Percentiles rank a stretch among this genome's conserved stretches.
Conservation (phyloP, 225 moss, liverwort and hornwort genomes). For the Rhytidiadelphus loreus region DNA sequence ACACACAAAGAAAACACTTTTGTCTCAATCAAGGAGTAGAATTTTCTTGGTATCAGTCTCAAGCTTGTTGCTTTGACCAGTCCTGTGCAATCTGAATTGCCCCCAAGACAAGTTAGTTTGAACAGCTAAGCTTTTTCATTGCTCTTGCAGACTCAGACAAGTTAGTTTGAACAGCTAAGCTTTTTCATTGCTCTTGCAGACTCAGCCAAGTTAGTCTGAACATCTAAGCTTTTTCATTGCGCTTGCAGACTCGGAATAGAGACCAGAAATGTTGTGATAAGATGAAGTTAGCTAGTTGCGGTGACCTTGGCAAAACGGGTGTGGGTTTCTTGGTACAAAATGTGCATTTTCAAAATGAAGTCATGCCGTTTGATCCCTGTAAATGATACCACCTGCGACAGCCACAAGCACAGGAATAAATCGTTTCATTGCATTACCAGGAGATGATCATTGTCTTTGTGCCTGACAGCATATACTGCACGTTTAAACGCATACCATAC, state of each 20-base stretch:
- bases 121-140: too few species aligned
- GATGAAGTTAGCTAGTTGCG: slow-evolving; percentile 23
- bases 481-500: neutral
- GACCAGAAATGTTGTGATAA: neutral
- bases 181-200: too few species aligned
- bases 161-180: neutral
- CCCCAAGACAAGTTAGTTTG: neutral
- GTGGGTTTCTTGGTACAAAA: slow-evolving; percentile 56
- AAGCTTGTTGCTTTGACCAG: neutral
- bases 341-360: slow-evolving; percentile 61
- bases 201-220: neutral
- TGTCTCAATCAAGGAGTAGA: neutral
- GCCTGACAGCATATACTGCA: neutral
- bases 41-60: neutral
- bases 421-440: neutral
- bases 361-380: slow-evolving; percentile 65
- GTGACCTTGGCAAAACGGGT: slow-evolving; percentile 31
- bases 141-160: neutral
- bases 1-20: neutral
- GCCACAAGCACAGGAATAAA: neutral
- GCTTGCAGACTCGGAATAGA: neutral
- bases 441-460: neutral
- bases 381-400: slow-evolving; percentile 43
- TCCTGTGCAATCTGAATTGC: neutral
- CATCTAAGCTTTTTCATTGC: neutral